Evolutionary conservation across 305 asterid species (phyloP), one percentile per base, ranked within the genome.

Genomic region (Ajuga reptans): DNA sequence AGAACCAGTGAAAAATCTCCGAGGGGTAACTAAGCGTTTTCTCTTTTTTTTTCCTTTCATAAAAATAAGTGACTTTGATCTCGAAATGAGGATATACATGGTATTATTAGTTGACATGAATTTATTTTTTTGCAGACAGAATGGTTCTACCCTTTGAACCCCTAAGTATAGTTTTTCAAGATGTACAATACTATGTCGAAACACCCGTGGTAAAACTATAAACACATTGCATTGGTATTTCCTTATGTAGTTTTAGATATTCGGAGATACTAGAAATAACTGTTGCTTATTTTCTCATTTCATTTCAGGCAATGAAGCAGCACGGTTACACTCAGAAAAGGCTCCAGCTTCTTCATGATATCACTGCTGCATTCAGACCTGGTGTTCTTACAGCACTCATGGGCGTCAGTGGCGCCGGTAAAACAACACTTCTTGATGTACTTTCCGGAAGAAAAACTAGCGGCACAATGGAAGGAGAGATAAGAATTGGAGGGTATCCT

Each of bases 341-440:
- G 72, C 86, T 86, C 17, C 87, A 82, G 68, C 87, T 88, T 70
- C 86, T 88, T 39, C 12, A 65, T 50, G 88, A 89, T 46, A 77
- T 89, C 51, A 85, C 87, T 0, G 96, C 89, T 57, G 77, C 94
- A 59, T 81, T 89, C 65, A 82, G 82, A 64, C 94, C 96, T 6
- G 94, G 96, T 63, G 70, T 88, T 65, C 92, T 88, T 66, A 83
- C 92, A 5, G 92, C 95, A 56, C 87, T 88, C 39, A 86, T 88
- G 96, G 96, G 94, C 16, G 90, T 87, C 47, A 89, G 91, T 80
- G 96, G 96, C 54, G 94, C 96, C 34, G 96, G 96, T 21, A 89
- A 89, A 79, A 87, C 96, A 5, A 87, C 96, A 54, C 94, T 89
- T 42, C 90, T 89, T 14, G 96, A 89, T 51, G 92, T 89, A 37